Percentiles rank a stretch among this genome's conserved stretches.
phyloP scores from a whole-genome alignment of 179 eudicot species.

The Drosera spatulata region DNA sequence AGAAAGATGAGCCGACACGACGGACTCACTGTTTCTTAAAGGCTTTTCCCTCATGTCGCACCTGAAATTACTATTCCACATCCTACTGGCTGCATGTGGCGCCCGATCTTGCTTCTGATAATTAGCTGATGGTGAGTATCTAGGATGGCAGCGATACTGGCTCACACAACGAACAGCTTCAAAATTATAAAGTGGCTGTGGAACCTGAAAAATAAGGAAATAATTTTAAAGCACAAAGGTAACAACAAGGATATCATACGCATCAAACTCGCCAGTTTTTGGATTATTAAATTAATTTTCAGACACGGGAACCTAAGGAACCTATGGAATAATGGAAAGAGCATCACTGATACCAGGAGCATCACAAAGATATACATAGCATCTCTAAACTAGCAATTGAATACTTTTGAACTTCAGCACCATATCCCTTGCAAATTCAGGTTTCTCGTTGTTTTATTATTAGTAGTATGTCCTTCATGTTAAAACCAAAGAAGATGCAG shows the following conservation, averaged over 20 bases:
- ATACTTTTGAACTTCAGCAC: too few relatives aligned
- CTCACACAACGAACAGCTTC: conserved; percentile 28
- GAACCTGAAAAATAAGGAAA: conserved; percentile 4
- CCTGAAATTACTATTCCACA: conserved; percentile 25
- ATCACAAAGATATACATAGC: neutral
- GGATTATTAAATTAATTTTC: neutral
- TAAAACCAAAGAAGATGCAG: too few relatives aligned
- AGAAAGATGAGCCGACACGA: conserved; percentile 24
- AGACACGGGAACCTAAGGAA: neutral
- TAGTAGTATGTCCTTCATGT: too few relatives aligned
- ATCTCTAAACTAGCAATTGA: neutral
- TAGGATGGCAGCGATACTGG: conserved; percentile 23
- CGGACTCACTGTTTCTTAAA: too few relatives aligned
- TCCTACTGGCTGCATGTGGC: conserved; percentile 30
- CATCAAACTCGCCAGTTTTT: neutral
- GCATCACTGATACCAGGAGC: neutral
- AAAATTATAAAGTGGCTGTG: conserved; percentile 42
- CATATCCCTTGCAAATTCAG: too few relatives aligned
- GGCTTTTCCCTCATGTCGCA: too few relatives aligned
- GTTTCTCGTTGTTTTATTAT: too few relatives aligned
- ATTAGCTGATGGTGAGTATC: conserved; percentile 27
- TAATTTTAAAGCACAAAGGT: neutral
- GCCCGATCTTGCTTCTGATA: conserved; percentile 34
- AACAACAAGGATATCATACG: neutral
- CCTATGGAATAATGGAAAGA: neutral